phyloP scores from a whole-genome alignment of 129 eudicot species.

The Flaveria bidentis region DNA sequence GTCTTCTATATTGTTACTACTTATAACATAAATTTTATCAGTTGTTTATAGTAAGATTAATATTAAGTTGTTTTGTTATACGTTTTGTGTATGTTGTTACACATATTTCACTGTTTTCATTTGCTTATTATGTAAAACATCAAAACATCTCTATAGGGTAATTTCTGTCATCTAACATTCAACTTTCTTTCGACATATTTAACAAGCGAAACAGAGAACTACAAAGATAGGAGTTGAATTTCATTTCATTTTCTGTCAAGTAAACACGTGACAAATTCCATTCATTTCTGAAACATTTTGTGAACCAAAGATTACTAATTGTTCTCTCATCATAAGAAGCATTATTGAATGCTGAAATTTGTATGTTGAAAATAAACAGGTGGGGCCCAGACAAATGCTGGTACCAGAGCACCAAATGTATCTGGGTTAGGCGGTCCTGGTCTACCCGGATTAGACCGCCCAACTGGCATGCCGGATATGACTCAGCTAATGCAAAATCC shows the following conservation, averaged over 20 bases:
- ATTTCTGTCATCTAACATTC: neutral
- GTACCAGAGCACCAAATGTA: conserved; percentile 55
- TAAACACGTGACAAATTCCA: neutral
- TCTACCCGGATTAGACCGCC: conserved; percentile 68
- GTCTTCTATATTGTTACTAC: too few species aligned
- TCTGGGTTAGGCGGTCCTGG: conserved; percentile 77
- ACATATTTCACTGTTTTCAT: neutral
- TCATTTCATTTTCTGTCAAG: neutral
- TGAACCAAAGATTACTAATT: neutral
- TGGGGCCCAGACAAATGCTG: conserved; percentile 58
- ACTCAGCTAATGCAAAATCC: conserved; percentile 78
- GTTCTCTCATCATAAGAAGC: neutral
- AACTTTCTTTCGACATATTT: too few species aligned
- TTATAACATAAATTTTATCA: neutral
- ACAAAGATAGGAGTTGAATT: neutral
- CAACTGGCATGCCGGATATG: conserved; percentile 66
- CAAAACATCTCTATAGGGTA: neutral
- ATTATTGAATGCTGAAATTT: conserved; percentile 11
- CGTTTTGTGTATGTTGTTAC: neutral
- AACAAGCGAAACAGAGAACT: neutral
- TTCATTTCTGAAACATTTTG: neutral
- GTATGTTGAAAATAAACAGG: conserved; percentile 32
- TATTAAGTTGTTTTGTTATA: neutral
- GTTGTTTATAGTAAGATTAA: neutral
- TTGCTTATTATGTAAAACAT: neutral